These are phyloP conservation scores for Fraxinus velutina DNA, from an alignment of 305 asterid genomes.

Conservation along the genomic window DNA sequence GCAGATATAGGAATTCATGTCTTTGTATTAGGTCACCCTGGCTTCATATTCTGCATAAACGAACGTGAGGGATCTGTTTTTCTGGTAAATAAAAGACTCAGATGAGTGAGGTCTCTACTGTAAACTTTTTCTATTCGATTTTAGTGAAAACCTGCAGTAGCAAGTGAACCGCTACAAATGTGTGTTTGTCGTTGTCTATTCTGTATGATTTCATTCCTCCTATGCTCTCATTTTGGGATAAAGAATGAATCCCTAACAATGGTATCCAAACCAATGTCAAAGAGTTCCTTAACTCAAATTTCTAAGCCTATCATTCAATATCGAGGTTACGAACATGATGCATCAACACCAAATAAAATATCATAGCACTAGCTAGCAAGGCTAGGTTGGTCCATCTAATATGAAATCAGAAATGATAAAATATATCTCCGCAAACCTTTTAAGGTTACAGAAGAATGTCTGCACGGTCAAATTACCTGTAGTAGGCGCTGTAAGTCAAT, in stretches of 20 bases:
- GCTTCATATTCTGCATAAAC: not conserved
- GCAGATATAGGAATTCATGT: not conserved
- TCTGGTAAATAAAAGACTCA: not conserved
- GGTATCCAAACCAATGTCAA: not conserved
- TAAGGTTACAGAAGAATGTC: not conserved
- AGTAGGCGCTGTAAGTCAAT: slow-evolving; percentile 88
- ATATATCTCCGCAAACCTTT: not conserved
- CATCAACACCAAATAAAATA: not conserved
- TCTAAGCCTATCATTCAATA: not conserved
- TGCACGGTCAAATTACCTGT: slow-evolving; percentile 50
- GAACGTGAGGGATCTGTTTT: not conserved
- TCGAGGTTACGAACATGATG: not conserved
- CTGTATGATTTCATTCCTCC: not conserved
- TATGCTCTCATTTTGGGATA: not conserved
- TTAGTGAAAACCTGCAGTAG: not conserved
- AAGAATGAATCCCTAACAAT: not conserved
- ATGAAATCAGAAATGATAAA: not conserved
- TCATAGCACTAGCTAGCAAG: not conserved
- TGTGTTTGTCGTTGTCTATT: not conserved
- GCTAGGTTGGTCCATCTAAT: not conserved
- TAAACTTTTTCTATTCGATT: not conserved
- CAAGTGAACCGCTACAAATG: not conserved
- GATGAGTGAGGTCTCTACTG: not conserved
- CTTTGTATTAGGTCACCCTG: not conserved
- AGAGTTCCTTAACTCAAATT: not conserved